These are phyloP conservation scores for Wallacemonas collosoma DNA, from an alignment of 208 protist genomes.

Conservation along the genomic window DNA sequence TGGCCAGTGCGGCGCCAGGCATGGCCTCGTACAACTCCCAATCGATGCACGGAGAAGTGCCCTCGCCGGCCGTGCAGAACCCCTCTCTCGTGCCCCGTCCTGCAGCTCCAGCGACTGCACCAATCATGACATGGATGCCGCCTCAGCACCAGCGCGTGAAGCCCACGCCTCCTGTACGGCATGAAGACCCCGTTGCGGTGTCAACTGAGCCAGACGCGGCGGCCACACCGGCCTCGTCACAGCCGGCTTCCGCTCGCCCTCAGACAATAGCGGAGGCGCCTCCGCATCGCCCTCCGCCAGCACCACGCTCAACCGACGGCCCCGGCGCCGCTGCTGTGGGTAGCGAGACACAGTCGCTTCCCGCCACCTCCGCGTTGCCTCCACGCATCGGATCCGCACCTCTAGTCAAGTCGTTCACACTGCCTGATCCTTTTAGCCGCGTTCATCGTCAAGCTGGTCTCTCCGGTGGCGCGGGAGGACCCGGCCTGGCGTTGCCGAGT, in stretches of 20 bases:
- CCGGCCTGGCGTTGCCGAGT: background rate
- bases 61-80: no score
- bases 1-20: no score
- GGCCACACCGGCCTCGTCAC: background rate
- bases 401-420: conserved; percentile 5
- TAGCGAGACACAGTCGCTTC: background rate
- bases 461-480: background rate
- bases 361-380: background rate
- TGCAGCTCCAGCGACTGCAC: background rate
- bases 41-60: no score
- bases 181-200: background rate
- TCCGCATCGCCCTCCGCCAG: background rate
- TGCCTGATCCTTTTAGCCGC: conserved; percentile 3
- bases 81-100: background rate
- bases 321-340: background rate
- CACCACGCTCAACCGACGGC: background rate
- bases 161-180: background rate
- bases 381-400: conserved; percentile 12
- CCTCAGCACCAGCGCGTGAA: conserved; percentile 1
- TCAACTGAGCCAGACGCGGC: background rate
- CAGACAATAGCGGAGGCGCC: background rate
- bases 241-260: background rate
- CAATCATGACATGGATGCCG: conserved; percentile 2
- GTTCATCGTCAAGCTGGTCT: background rate
- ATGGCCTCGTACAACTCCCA: no score